phyloP scores from a whole-genome alignment of 139 green algal genomes.

The Bryopsis sp. region DNA sequence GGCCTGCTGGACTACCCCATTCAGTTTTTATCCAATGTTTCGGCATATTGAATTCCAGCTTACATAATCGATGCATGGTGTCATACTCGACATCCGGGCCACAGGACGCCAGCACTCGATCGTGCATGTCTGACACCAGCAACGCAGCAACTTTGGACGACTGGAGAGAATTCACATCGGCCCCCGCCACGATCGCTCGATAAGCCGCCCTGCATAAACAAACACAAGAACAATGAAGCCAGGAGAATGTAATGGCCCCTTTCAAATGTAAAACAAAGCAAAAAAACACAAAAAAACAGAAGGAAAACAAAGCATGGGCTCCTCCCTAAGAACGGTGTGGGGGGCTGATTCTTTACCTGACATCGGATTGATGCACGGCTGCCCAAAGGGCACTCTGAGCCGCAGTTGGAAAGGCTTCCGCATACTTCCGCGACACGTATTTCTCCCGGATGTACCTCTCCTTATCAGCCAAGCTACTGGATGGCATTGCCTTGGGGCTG shows the following conservation, averaged over 20 bases:
- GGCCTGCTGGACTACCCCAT: too few species aligned
- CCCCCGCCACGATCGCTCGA: constrained; percentile 9
- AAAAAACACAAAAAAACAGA: background rate
- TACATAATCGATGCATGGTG: constrained; percentile 7
- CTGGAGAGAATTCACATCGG: constrained; percentile 10
- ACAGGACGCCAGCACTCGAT: too few species aligned
- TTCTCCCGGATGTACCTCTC: constrained; percentile 23
- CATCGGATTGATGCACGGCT: background rate
- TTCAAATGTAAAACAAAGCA: background rate
- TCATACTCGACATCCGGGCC: too few species aligned
- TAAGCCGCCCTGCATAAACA: constrained; percentile 6
- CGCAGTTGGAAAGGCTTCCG: background rate
- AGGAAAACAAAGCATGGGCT: background rate
- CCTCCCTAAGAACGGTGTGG: background rate
- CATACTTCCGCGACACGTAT: constrained; percentile 22
- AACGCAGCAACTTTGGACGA: constrained; percentile 3
- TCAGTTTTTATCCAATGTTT: too few species aligned
- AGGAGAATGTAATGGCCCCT: background rate
- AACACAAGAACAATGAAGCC: constrained; percentile 9
- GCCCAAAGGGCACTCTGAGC: background rate
- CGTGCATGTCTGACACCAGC: constrained; percentile 12
- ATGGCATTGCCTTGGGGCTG: background rate
- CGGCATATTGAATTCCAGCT: background rate
- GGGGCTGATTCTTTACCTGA: background rate
- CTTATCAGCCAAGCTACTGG: constrained; percentile 13